Evolutionary conservation across 1,284 basidiomycete genomes (phyloP).

Genomic region (Ceratobasidium sp.): DNA sequence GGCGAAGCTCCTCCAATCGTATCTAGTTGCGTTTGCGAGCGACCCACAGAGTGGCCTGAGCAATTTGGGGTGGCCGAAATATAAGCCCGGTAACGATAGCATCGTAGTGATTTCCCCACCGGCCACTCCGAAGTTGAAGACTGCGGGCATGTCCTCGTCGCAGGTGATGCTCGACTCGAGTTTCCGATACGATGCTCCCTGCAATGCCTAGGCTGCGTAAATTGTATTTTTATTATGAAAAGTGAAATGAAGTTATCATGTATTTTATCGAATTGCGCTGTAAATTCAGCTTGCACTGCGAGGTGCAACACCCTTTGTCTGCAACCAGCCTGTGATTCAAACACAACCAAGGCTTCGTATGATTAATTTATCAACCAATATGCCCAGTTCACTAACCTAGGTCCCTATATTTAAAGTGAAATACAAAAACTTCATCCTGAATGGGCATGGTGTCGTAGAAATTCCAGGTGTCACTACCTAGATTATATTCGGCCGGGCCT

Average conservation of each 20-base stretch:
- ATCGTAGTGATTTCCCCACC: constrained; percentile 1
- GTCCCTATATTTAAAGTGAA: not conserved
- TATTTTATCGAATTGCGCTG: too few relatives aligned
- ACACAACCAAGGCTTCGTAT: too few relatives aligned
- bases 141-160: not conserved
- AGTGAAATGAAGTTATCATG: too few relatives aligned
- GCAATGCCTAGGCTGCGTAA: not conserved
- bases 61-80: not conserved
- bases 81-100: constrained; percentile 22
- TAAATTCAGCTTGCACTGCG: too few relatives aligned
- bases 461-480: not conserved
- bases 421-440: not conserved
- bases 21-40: constrained; percentile 14
- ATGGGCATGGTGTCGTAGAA: not conserved
- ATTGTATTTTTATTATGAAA: not conserved
- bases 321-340: too few relatives aligned
- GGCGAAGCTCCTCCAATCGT: not conserved
- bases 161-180: not conserved
- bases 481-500: not conserved
- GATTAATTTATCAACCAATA: too few relatives aligned
- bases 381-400: not conserved
- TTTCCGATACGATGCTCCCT: not conserved
- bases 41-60: constrained; percentile 3
- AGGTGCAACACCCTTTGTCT: too few relatives aligned
- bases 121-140: not conserved